These are phyloP conservation scores for Mycosphaerella sp. DNA, from an alignment of 2,329 filamentous ascomycete species.

Conservation along the genomic window DNA sequence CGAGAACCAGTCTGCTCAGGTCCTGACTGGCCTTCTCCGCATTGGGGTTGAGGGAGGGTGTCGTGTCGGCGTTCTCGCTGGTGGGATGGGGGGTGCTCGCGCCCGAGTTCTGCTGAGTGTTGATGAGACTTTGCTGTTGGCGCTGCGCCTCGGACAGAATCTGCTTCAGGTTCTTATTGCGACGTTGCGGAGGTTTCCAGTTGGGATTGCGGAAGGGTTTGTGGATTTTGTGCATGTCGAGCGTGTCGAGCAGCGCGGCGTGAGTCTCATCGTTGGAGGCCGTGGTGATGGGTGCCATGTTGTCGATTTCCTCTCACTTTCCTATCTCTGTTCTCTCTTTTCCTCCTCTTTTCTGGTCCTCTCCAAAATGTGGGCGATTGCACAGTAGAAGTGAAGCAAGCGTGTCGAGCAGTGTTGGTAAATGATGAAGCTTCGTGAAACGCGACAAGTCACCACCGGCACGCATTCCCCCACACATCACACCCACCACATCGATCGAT, in stretches of 20 bases:
- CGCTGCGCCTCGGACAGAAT: conserved; percentile 84
- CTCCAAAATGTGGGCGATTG: not conserved
- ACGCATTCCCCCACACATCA: too few species aligned
- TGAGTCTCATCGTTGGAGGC: conserved; percentile 72
- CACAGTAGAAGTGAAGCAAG: too few species aligned
- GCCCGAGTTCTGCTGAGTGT: conserved; percentile 70
- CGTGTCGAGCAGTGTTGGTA: not conserved
- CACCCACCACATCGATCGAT: not conserved
- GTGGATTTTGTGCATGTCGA: conserved; percentile 79
- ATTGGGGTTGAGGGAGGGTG: conserved; percentile 65
- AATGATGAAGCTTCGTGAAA: not conserved
- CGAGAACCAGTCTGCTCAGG: conserved; percentile 78
- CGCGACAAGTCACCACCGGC: too few species aligned
- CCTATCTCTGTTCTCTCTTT: not conserved
- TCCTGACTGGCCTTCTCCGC: conserved; percentile 85
- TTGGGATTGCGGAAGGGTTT: conserved; percentile 84
- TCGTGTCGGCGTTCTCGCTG: conserved; percentile 31
- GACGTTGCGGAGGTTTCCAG: conserved; percentile 89
- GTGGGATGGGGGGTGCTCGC: conserved; percentile 55
- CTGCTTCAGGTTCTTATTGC: conserved; percentile 98
- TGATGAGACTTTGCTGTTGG: conserved; percentile 81
- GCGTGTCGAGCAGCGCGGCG: conserved; percentile 76
- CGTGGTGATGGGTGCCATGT: conserved; percentile 56
- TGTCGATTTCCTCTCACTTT: not conserved
- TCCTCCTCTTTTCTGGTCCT: not conserved